Base-by-base conservation (phyloP, 2,329 filamentous ascomycete species). In the Fusarium sp. region DNA sequence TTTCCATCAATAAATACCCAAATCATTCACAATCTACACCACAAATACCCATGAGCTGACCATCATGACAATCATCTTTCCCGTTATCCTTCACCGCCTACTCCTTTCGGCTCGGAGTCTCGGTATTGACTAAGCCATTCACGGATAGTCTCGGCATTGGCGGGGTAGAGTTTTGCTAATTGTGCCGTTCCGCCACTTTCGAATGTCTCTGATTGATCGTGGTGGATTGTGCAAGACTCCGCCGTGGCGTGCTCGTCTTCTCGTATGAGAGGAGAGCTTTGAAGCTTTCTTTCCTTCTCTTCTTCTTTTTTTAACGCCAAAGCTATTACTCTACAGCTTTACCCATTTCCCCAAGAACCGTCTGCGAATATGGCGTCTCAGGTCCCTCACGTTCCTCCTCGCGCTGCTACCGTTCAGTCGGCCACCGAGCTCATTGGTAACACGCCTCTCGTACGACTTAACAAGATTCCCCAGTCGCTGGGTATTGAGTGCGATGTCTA, bases 361-460 rank as follows among this genome's bases (percentile, higher is more conserved):
- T 27, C 25, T 36, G 59, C 20, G 49, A 74, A 55, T 36, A 75
- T 75, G 73, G 70, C 70, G 62, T 72, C 73, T 29, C 64, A 70
- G 60, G 54, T 80, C 49, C 78, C 79, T 46, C 77, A 77, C 67
- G 70, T 74, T 54, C 61, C 71, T 59, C 79, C 77, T 61, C 73
- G 72, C 55, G 73, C 77, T 67, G 75, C 80, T 33, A 81, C 81
- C 33, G 83, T 83, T 53, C 76, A 64, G 27, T 89, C 88, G 61
- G 91, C 93, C 69, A 91, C 89, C 50, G 90, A 97, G 80, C 88
- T 97, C 73, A 97, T 98, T 74, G 94, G 93, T 76, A 95, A 96
- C 80, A 97, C 94, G 40, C 95, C 95, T 10, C 88, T 98, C 56
- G 92, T 98, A 49, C 90, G 91, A 44, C 85, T 98, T 69, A 97